phyloP scores from a whole-genome alignment of 2,329 filamentous ascomycete genomes.

The Botrytis aclada region DNA sequence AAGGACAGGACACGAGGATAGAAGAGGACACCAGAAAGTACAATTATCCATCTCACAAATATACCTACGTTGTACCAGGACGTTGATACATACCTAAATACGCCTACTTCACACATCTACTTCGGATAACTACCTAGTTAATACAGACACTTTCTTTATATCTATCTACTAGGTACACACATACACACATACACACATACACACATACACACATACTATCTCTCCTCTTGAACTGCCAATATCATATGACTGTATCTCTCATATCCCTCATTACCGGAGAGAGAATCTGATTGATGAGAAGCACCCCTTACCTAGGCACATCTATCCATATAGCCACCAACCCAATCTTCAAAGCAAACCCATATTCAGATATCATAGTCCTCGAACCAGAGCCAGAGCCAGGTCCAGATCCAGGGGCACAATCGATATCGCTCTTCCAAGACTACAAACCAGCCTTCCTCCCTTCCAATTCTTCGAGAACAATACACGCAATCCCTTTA shows the following conservation, averaged over 20 bases:
- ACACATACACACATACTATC: neutral
- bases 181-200: neutral
- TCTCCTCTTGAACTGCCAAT: neutral
- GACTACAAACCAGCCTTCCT: neutral
- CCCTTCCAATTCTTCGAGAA: neutral
- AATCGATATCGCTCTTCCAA: neutral
- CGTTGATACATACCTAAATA: neutral
- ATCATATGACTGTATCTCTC: neutral
- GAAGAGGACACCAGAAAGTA: neutral
- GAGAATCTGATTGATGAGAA: neutral
- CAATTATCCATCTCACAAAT: neutral
- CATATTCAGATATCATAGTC: neutral
- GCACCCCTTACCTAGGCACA: neutral
- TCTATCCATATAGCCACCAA: neutral
- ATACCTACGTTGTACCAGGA: too few relatives aligned
- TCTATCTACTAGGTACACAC: too few relatives aligned
- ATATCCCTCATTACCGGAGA: neutral
- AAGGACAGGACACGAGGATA: neutral
- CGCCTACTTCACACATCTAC: neutral
- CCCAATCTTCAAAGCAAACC: neutral
- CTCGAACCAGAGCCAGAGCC: neutral
- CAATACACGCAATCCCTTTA: neutral
- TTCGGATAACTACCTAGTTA: too few relatives aligned
- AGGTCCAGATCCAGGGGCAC: neutral
- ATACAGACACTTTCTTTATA: neutral